These are phyloP conservation scores for Coffea eugenioides DNA, from an alignment of 257 asterid genomes.

Conservation along the genomic window DNA sequence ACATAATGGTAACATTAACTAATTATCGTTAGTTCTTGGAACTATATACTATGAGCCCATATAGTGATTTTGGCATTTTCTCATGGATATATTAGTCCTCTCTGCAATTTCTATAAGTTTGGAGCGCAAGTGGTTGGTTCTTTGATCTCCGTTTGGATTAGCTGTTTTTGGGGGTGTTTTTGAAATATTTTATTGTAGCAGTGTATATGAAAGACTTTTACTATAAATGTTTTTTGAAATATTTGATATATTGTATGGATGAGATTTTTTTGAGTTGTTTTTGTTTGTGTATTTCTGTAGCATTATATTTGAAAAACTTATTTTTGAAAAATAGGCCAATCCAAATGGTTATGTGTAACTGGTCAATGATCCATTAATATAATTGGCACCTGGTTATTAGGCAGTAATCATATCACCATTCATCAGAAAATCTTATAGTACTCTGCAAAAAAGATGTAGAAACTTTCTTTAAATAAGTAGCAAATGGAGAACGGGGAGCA, in stretches of 20 bases:
- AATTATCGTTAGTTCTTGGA: neutral
- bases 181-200: too few species aligned
- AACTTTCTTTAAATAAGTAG: neutral
- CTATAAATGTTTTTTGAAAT: too few species aligned
- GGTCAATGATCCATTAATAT: neutral
- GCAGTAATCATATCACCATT: neutral
- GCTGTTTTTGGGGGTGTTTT: too few species aligned
- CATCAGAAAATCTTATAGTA: neutral
- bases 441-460: too few species aligned
- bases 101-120: neutral
- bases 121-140: neutral
- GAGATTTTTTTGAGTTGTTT: too few species aligned
- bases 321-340: too few species aligned
- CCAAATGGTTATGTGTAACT: neutral
- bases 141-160: neutral
- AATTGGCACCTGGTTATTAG: neutral
- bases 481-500: neutral
- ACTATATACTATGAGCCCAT: neutral
- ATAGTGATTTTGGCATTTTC: neutral
- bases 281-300: too few species aligned
- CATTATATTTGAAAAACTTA: too few species aligned
- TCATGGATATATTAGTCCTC: neutral
- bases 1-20: constrained; percentile 38
- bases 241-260: too few species aligned
- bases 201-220: too few species aligned